Base-by-base conservation (phyloP, 192 early-diverging fungal genomes). In the Entomortierella parvispora region DNA sequence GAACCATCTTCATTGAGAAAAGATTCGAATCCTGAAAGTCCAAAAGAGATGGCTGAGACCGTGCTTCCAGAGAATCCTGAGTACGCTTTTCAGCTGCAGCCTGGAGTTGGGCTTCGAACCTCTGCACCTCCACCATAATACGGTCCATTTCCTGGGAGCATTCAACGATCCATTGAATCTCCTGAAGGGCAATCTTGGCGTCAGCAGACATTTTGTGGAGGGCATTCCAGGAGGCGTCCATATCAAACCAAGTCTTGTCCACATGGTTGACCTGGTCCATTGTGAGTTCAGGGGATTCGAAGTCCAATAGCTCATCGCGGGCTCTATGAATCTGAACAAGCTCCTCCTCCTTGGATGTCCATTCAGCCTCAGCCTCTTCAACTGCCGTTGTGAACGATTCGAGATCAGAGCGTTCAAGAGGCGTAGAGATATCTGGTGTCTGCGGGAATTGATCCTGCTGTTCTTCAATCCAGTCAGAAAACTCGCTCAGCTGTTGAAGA, bases 151-250 rank as follows among this genome's bases (percentile, higher is more conserved):
- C 74, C 18, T 77, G 74, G 1, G 66, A 49, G 28, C 74, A 77
- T 22, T 68, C 53, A n/a, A 77, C 52, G 28, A 77, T 64, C 74
- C 74, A 77, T n/a, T 68, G 34, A 33, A 77, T 37, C 42, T 77
- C 74, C 55, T 77, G 74, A 18, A 68, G 20, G 12, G 53, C 37
- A 33, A 51, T 44, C 26, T 58, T 77, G 34, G 74, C 65, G 34
- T 56, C 44, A 0, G 66, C n/a, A 3, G 45, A 43, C 28, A 52
- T 62, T 50, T 77, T 48, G 44, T 46, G 42, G 25, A 68, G 42
- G 11, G 45, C 32, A 10, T 25, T 64, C 65, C 65, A 68, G 6
- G 6, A 25, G 8, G 74, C 26, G 34, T 77, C 74, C 4, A 77
- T 45, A 1, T 58, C 61, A 45, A 34, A 51, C 74, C 74, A 77